Base-by-base conservation (phyloP, 2,329 filamentous ascomycete species). In the Apiospora arundinis region DNA sequence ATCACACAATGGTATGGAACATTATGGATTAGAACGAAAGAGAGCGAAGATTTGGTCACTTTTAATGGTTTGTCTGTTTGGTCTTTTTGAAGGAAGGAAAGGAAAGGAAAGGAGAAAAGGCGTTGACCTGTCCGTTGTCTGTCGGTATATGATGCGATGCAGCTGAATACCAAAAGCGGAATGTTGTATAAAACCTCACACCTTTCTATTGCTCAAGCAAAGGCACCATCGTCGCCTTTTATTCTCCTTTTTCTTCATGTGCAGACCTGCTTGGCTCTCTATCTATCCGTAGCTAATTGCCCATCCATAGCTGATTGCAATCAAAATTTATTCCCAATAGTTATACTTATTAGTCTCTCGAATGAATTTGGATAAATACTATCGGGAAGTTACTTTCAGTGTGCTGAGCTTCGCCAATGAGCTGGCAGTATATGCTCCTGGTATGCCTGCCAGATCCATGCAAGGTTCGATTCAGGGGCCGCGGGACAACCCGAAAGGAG, bases 81-180 rank as follows among this genome's bases (percentile, higher is more conserved):
- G 52, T 60, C 28, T 60, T 60, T 63, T 40, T 63, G n/a, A 14
- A 21, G 56, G 56, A 32, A 37, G 21, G 32, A 40, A 21, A 28
- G 52, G 52, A 32, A 32, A 32, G 32, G 32, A 32, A 32, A 32
- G 3, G 32, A 32, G 32, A 32, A 32, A 32, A 6, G 32, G 32
- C 32, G 32, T 32, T 32, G 32, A 6, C 32, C 6, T 32, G 52
- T 32, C 18, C 32, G 32, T 63, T 63, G 32, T 63, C 18, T 32
- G 32, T 40, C 9, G 56, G 56, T 21, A 63, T 63, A 63, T 63
- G 56, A 63, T 40, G 56, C 56, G 56, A 63, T 40, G 56, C 56
- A 23, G 21, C 56, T 63, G 56, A 63, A 40, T 63, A 63, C 56
- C 56, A 63, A 40, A 37, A 40, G 56, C 56, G 56, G 18, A 44